These are phyloP conservation scores for Rachicladosporium sp. DNA, from an alignment of 2,329 filamentous ascomycete genomes.

Conservation along the genomic window DNA sequence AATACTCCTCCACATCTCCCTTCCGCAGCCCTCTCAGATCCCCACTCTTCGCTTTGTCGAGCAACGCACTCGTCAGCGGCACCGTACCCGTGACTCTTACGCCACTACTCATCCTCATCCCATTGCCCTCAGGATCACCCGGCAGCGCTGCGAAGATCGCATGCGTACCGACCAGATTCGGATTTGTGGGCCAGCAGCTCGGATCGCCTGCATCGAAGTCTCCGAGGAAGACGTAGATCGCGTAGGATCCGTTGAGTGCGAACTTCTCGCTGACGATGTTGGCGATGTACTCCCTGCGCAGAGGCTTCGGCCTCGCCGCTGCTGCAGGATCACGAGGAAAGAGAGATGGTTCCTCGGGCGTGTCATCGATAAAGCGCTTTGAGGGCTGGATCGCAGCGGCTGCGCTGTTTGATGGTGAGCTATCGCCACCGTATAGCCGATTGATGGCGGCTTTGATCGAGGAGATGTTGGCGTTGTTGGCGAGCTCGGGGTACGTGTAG, in stretches of 20 bases:
- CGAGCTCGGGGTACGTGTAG: constrained; percentile 62
- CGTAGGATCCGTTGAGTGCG: constrained; percentile 49
- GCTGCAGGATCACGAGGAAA: neutral
- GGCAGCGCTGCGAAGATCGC: constrained; percentile 32
- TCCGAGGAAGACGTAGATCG: constrained; percentile 58
- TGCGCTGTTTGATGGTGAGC: constrained; percentile 1
- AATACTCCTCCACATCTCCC: constrained; percentile 17
- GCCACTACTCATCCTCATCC: constrained; percentile 1
- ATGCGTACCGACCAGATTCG: constrained; percentile 50
- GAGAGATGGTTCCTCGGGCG: neutral
- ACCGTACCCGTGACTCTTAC: constrained; percentile 29
- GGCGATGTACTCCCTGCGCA: constrained; percentile 54
- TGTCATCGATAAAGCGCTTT: constrained; percentile 4
- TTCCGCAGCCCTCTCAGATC: constrained; percentile 22
- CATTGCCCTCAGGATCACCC: constrained; percentile 3
- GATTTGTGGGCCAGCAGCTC: constrained; percentile 38
- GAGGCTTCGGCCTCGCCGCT: constrained; percentile 6
- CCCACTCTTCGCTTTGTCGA: constrained; percentile 21
- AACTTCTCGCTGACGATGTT: constrained; percentile 52
- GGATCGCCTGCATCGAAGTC: constrained; percentile 32
- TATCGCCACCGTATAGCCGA: constrained; percentile 39
- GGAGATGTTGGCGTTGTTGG: constrained; percentile 25
- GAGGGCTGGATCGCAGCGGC: constrained; percentile 1
- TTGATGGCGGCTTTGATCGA: constrained; percentile 46
- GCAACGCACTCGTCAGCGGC: constrained; percentile 32